Conservation (phyloP, 768 basidiomycete genomes). For the Harrya chromipes region DNA sequence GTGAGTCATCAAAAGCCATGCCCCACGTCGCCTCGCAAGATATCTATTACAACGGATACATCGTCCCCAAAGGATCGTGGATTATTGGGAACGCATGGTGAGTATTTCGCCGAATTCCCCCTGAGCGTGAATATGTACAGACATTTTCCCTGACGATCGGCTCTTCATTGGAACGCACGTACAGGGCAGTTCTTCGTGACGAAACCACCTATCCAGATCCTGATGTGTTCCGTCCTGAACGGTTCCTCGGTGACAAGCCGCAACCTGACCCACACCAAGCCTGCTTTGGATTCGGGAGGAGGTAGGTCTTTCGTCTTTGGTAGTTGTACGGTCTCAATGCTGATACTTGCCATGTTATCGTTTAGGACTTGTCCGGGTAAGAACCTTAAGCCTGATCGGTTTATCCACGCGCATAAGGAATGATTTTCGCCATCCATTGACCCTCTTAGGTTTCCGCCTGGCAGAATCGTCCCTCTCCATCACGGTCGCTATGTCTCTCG, state of each 20-base stretch:
- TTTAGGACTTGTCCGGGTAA: slow-evolving; percentile 22
- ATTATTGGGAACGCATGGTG: slow-evolving; percentile 24
- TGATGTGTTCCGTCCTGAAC: slow-evolving; percentile 32
- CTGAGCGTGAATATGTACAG: no score
- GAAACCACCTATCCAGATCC: slow-evolving; percentile 37
- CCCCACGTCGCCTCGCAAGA: slow-evolving; percentile 22
- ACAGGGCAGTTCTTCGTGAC: slow-evolving; percentile 55
- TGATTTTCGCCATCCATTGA: no score
- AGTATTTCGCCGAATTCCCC: slow-evolving; percentile 4
- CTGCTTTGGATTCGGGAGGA: slow-evolving; percentile 31
- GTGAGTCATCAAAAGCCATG: slow-evolving; percentile 1
- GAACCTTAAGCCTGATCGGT: no score
- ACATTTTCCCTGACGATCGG: slow-evolving; percentile 1
- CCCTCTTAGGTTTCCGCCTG: no score
- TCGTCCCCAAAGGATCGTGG: slow-evolving; percentile 24
- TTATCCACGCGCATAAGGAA: no score
- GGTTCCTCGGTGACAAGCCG: slow-evolving; percentile 25
- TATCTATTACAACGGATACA: slow-evolving; percentile 9
- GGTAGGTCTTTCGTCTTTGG: slow-evolving; percentile 9
- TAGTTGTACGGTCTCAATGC: no score
- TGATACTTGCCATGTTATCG: background rate
- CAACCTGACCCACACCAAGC: slow-evolving; percentile 16
- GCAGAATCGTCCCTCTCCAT: slow-evolving; percentile 29
- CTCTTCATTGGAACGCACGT: background rate
- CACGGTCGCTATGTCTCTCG: slow-evolving; percentile 37